Conservation (phyloP, 2,329 filamentous ascomycete species). For the Aspergillus felis region DNA sequence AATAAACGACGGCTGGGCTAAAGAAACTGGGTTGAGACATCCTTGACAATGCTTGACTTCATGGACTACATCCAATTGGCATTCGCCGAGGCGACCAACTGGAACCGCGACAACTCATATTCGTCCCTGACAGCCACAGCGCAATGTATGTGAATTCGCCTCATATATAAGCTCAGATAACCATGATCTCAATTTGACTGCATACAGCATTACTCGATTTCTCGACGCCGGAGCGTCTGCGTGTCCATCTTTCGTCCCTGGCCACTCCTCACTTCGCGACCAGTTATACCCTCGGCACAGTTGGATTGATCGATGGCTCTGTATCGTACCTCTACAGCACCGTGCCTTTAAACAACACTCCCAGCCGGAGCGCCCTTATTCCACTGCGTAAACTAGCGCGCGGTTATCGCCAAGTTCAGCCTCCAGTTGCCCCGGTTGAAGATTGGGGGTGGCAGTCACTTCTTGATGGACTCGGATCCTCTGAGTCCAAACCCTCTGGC, state of each 20-base stretch:
- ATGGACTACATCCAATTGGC: conserved; percentile 95
- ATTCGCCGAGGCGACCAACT: conserved; percentile 80
- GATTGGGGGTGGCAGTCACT: conserved; percentile 32
- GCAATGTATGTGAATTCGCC: conserved; percentile 54
- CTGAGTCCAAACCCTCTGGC: conserved; percentile 5
- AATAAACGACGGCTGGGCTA: not conserved
- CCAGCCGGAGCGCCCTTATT: conserved; percentile 68
- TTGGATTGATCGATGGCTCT: conserved; percentile 93
- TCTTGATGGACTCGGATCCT: conserved; percentile 18
- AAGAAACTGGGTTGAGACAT: not conserved
- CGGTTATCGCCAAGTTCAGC: conserved; percentile 73
- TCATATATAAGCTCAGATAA: not conserved
- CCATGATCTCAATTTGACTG: conserved; percentile 5
- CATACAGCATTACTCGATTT: conserved; percentile 77
- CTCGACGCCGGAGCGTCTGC: conserved; percentile 75
- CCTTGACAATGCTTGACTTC: conserved; percentile 76
- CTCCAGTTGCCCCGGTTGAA: conserved; percentile 32
- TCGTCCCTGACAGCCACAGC: conserved; percentile 78
- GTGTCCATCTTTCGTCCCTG: conserved; percentile 83
- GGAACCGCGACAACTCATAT: conserved; percentile 91
- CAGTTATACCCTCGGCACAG: conserved; percentile 83
- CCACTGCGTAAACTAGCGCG: conserved; percentile 73
- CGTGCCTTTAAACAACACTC: conserved; percentile 63
- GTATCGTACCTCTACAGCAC: conserved; percentile 95
- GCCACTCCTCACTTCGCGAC: conserved; percentile 91